Evolutionary conservation across 768 basidiomycete species (phyloP), one percentile per base, ranked within the genome.

Genomic region (Ramaria rubella): DNA sequence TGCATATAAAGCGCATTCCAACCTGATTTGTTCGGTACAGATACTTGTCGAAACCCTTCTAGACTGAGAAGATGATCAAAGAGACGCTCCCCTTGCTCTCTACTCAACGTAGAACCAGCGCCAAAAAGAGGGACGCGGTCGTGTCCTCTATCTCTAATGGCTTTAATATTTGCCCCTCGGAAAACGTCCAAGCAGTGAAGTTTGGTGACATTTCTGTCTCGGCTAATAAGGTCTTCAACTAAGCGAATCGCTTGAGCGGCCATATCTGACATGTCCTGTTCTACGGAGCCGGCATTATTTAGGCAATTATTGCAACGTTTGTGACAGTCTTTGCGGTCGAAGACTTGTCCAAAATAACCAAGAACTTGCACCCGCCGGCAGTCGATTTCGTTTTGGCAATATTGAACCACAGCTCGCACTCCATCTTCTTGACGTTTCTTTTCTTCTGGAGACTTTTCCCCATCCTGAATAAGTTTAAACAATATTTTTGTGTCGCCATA

Each of bases 361-460:
- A 99, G 80, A n/a, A 97, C 74, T 62, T 91, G 89, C 5, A 81
- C 77, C 2, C 96, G 86, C 14, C 96, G 85, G 64, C 96, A 99
- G 61, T 89, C 87, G 26, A 85, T 81, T 49, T 81, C 77, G 69
- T 96, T 92, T 57, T 71, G 66, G 69, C 90, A 94, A 70, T 85
- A 99, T 57, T 81, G 73, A n/a, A 85, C 76, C 50, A 99, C 90
- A 14, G 79, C 79, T 2, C 76, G 73, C 30, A 87, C 75, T 11
- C 82, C 85, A 2, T 78, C 77, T 52, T 77, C 73, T 65, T 90
- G 87, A 15, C 87, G 79, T 53, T 82, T 73, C 59, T 85, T 83
- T 52, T 89, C 82, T 52, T 67, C 64, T 42, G 71, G 72, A 15
- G 76, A 74, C 23, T 77, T 75, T 48, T 77, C 72, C 26, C 75